Percentiles rank a stretch among this genome's conserved stretches.
Conservation (phyloP, 768 basidiomycete species). For the Zangia roseola region DNA sequence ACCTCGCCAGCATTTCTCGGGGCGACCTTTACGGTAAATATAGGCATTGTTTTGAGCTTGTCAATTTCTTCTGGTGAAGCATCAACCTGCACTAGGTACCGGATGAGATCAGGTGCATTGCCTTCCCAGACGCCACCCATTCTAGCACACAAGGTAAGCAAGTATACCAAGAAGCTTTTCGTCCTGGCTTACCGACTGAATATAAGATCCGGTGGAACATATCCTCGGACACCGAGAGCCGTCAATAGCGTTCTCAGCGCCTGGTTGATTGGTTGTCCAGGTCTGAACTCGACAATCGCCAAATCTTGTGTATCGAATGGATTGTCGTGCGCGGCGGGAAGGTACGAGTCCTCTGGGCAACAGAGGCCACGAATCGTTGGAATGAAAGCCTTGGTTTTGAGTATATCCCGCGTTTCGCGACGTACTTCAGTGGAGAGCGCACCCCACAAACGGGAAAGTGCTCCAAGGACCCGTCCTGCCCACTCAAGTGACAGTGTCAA, state of each 20-base stretch:
- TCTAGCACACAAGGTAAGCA: conserved; percentile 34
- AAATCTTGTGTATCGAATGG: conserved; percentile 64
- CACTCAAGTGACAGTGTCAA: conserved; percentile 63
- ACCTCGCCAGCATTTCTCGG: conserved; percentile 27
- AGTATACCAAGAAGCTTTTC: background rate
- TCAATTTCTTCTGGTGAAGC: conserved; percentile 54
- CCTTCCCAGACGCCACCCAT: conserved; percentile 78
- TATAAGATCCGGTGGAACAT: conserved; percentile 85
- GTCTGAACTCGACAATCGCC: conserved; percentile 69
- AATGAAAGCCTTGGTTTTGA: conserved; percentile 44
- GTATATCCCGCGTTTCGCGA: conserved; percentile 36
- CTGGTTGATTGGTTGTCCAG: conserved; percentile 57
- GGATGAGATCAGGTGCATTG: conserved; percentile 73
- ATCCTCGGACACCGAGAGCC: conserved; percentile 76
- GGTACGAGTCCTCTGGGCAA: conserved; percentile 69
- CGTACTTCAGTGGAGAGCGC: conserved; percentile 46
- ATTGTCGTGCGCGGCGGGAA: conserved; percentile 71
- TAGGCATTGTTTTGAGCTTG: conserved; percentile 55
- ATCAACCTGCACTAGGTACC: conserved; percentile 74
- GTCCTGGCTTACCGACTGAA: conserved; percentile 63
- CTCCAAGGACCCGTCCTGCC: conserved; percentile 70
- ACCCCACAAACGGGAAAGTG: conserved; percentile 68
- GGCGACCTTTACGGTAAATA: conserved; percentile 59
- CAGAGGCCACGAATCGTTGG: conserved; percentile 59
- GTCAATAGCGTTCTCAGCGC: conserved; percentile 65